Evolutionary conservation across 331 rosid species (phyloP), one percentile per base, ranked within the genome.

Genomic region (Rosa hybrid): DNA sequence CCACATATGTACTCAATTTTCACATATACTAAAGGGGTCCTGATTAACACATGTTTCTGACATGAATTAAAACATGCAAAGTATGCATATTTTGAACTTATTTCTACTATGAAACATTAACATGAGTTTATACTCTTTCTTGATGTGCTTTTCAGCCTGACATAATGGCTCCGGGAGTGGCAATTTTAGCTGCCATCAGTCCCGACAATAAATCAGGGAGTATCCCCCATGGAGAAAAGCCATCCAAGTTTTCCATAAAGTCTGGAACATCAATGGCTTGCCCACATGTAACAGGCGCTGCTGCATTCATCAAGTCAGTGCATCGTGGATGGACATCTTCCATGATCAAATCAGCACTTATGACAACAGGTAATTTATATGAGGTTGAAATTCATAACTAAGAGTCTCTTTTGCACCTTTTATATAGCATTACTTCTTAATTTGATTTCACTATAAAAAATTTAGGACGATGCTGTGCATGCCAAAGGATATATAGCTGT

Each of bases 181-280:
- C 90, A 78, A 91, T 95, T 86, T 86, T 95, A 78, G 98, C 91
- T 69, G 96, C 96, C 49, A 42, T 85, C 45, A 63, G 83, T 75
- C 97, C 98, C 20, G 34, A 49, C 44, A 86, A 74, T 14, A 98
- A 91, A 56, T 82, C 84, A 12, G 94, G 92, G 51, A 86, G 86
- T 41, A 83, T 85, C 72, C 94, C 94, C 44, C 14, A 81, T 8
- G 94, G 94, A 50, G 79, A 84, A 80, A 91, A 80, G 25, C 90
- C 94, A 30, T 87, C 98, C 64, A 46, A 68, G 20, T 95, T 86
- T 88, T 84, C 81, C 60, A 73, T 93, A 75, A 91, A 30, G 81
- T 93, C 99, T 2, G 98, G 99, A 20, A 95, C 99, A 41, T 95
- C 99, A 12, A 95, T 95, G 98, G 92, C 98, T 30, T 95, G 98